Evolutionary conservation across 345 rosid species (phyloP).

Genomic region (Acer campestre): DNA sequence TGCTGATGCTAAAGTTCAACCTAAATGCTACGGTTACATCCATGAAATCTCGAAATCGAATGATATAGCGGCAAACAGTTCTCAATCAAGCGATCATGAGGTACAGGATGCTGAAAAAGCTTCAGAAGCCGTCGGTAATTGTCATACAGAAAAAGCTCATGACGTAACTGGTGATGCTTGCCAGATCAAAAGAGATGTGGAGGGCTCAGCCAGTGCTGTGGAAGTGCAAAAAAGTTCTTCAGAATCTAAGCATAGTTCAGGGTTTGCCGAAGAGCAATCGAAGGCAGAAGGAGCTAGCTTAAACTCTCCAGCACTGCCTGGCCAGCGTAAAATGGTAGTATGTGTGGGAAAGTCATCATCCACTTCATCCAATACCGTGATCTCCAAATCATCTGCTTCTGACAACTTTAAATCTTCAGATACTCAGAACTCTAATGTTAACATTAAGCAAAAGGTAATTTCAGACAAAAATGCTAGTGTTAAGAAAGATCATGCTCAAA

Average conservation of each 20-base stretch:
- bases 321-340: conserved; percentile 43
- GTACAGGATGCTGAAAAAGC: conserved; percentile 35
- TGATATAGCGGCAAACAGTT: conserved; percentile 33
- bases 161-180: conserved; percentile 30
- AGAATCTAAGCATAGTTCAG: conserved; percentile 42
- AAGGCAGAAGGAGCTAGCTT: conserved; percentile 38
- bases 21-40: conserved; percentile 29
- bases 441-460: conserved; percentile 38
- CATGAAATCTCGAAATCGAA: conserved; percentile 37
- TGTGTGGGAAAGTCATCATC: conserved; percentile 55
- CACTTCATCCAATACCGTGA: conserved; percentile 32
- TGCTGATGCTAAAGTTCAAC: conserved; percentile 38
- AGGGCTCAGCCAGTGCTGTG: conserved; percentile 34
- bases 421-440: conserved; percentile 40
- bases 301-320: conserved; percentile 34
- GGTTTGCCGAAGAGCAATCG: conserved; percentile 40
- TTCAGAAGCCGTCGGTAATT: conserved; percentile 46
- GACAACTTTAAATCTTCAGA: conserved; percentile 49
- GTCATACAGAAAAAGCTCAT: conserved; percentile 34
- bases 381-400: conserved; percentile 40
- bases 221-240: conserved; percentile 33
- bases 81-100: conserved; percentile 42
- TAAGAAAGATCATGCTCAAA: conserved; percentile 50
- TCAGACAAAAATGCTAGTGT: conserved; percentile 37
- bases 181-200: conserved; percentile 39